These are phyloP conservation scores for Pyricularia sp. DNA, from an alignment of 2,329 filamentous ascomycete species.

Conservation along the genomic window DNA sequence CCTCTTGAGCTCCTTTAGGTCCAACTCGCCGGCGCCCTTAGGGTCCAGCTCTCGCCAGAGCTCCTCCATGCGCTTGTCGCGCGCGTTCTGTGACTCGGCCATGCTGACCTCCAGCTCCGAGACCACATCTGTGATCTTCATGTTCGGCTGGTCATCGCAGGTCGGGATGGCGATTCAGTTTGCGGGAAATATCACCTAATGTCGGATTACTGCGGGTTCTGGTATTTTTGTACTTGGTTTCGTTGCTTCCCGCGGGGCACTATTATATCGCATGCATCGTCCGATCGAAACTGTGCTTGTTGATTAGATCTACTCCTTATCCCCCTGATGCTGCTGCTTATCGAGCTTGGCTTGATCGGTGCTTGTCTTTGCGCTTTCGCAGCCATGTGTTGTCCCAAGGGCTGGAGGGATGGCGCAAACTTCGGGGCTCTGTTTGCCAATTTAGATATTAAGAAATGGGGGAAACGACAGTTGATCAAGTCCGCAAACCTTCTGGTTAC, in stretches of 20 bases:
- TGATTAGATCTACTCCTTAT: not conserved
- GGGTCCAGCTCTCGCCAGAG: slow-evolving; percentile 81
- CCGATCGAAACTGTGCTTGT: not conserved
- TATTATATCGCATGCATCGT: not conserved
- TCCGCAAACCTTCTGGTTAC: not conserved
- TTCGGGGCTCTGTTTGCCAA: not conserved
- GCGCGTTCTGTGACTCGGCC: slow-evolving; percentile 66
- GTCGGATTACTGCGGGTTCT: not conserved
- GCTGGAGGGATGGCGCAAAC: not conserved
- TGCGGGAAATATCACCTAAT: not conserved
- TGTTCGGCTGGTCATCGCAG: slow-evolving; percentile 31
- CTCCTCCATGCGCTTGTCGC: slow-evolving; percentile 71
- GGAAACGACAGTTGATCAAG: not conserved
- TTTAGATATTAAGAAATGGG: not conserved
- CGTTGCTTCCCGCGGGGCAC: not conserved
- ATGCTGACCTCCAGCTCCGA: slow-evolving; percentile 52
- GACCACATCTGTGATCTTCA: slow-evolving; percentile 40
- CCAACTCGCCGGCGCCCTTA: slow-evolving; percentile 66
- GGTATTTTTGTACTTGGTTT: not conserved
- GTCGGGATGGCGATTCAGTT: slow-evolving; percentile 1
- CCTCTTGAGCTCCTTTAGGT: slow-evolving; percentile 74
- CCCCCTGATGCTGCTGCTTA: not conserved
- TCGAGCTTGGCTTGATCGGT: not conserved
- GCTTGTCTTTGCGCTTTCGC: not conserved
- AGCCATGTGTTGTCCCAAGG: not conserved